Evolutionary conservation across 257 asterid species (phyloP), one percentile per base, ranked within the genome.

Genomic region (Sherardia arvensis): DNA sequence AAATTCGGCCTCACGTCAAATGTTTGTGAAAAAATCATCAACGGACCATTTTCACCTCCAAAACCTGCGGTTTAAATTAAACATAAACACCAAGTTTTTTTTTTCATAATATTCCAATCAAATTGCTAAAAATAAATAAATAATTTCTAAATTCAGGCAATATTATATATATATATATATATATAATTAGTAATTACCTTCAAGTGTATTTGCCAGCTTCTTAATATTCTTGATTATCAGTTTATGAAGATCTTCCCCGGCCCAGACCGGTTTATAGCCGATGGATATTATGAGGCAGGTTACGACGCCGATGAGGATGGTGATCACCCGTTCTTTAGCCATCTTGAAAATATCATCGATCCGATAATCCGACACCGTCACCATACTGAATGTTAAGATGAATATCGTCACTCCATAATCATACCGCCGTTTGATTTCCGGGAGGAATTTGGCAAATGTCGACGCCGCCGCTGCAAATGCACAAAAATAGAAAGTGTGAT

Each of bases 331-430:
- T 10, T 85, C 90, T 40, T 78, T 85, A 20, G 88, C 95, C 61
- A 87, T 59, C 56, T 82, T 77, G 8, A 84, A 0, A 9, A 90
- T 82, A 18, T 85, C 53, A 1, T 30, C 60, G 18, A 84, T 85
- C 38, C 96, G 87, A 11, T 69, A 79, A 40, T 95, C 97, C 65
- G 97, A 90, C 0, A 90, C 93, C 0, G 96, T 76, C 23, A 90
- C 91, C 65, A 90, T 64, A 48, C 91, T 82, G 81, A 87, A 87
- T 0, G 95, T 87, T 63, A 87, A 72, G 34, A 87, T 88, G 61
- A 85, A 90, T 63, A 90, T 84, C 58, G 80, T 6, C 11, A 90
- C 77, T 5, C 97, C 97, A 6, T 90, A 87, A 57, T 90, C 96
- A 69, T 85, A 90, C 55, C 77, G 79, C 62, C 69, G 77, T 82